Conservation (phyloP, 306 rosid species). For the Rosa lucieae region DNA sequence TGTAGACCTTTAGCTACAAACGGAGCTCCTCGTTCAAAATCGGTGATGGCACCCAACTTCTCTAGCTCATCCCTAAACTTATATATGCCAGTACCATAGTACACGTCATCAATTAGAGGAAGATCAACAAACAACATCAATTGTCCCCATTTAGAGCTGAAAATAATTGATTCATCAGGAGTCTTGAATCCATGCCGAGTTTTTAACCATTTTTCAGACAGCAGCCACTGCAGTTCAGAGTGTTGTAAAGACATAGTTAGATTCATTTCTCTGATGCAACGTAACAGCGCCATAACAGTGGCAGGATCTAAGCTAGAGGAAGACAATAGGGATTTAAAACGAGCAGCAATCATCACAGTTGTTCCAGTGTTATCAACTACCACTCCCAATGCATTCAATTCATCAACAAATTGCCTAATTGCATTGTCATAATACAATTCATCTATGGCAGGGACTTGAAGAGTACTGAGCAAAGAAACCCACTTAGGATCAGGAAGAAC, state of each 20-base stretch:
- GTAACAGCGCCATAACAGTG: conserved; percentile 14
- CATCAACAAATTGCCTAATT: conserved; percentile 3
- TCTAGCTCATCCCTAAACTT: conserved; percentile 23
- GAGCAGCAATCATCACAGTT: conserved; percentile 5
- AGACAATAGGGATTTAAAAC: conserved; percentile 6
- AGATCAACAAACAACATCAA: conserved; percentile 18
- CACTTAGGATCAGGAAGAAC: conserved; percentile 12
- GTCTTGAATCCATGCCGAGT: conserved; percentile 31
- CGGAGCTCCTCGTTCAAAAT: conserved; percentile 20
- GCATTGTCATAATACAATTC: conserved; percentile 15
- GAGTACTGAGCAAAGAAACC: conserved; percentile 10
- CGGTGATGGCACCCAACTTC: conserved; percentile 23
- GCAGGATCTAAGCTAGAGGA: conserved; percentile 8
- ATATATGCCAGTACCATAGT: conserved; percentile 10
- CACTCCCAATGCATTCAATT: conserved; percentile 24
- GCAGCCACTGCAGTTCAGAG: conserved; percentile 17
- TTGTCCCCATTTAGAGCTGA: conserved; percentile 18
- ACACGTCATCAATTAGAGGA: conserved; percentile 27
- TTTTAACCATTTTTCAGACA: conserved; percentile 27
- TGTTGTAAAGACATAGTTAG: not conserved
- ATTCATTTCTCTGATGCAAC: conserved; percentile 14
- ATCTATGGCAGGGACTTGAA: conserved; percentile 24
- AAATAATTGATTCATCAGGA: conserved; percentile 26
- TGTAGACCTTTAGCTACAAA: conserved; percentile 24
- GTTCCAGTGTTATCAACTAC: conserved; percentile 10